Conservation (phyloP, 2,329 filamentous ascomycete genomes). For the Paecilomyces dactylethromorphus region DNA sequence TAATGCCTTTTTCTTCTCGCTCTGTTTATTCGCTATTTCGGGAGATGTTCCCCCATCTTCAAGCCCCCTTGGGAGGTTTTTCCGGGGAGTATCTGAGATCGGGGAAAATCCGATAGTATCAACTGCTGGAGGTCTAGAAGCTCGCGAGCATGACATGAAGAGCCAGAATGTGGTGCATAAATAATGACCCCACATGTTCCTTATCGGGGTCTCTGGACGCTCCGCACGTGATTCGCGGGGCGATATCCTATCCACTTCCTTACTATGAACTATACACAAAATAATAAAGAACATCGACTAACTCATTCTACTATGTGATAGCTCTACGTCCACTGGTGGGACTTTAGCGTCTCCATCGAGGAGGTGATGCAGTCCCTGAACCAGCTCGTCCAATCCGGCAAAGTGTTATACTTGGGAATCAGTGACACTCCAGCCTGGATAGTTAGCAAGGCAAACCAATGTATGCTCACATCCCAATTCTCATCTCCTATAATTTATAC, state of each 20-base stretch:
- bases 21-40: neutral
- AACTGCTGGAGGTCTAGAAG: neutral
- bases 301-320: neutral
- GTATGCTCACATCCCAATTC: slow-evolving; percentile 14
- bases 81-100: neutral
- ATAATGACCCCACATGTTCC: neutral
- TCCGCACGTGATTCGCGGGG: neutral
- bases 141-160: neutral
- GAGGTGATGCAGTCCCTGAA: slow-evolving; percentile 66
- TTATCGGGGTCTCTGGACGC: neutral
- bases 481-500: slow-evolving; percentile 1
- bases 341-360: slow-evolving; percentile 56
- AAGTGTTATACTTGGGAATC: slow-evolving; percentile 62
- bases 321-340: slow-evolving; percentile 44
- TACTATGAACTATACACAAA: neutral
- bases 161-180: neutral
- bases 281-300: neutral
- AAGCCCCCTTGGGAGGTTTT: neutral
- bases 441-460: slow-evolving; percentile 59
- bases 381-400: slow-evolving; percentile 52
- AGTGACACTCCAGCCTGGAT: slow-evolving; percentile 66
- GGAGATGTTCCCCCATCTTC: neutral
- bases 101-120: neutral
- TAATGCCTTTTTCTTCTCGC: neutral
- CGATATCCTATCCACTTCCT: neutral